These are phyloP conservation scores for Phytophthora sojae DNA, from an alignment of 352 stramenopile species.

Conservation along the genomic window DNA sequence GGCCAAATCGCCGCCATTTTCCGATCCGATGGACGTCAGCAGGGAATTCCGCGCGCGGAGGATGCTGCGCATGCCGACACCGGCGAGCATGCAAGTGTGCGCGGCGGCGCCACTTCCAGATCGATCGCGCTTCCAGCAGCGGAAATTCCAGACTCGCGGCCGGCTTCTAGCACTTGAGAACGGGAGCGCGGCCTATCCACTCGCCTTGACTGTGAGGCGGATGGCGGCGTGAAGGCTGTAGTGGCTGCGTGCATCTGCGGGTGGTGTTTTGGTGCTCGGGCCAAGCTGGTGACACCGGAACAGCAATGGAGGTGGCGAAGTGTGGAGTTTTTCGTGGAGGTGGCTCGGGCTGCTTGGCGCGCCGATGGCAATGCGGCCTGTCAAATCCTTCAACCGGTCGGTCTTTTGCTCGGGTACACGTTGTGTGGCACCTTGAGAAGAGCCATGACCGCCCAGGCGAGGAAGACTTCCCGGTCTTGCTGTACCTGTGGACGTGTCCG, in stretches of 20 bases:
- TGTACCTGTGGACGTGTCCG: background rate
- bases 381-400: background rate
- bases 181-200: background rate
- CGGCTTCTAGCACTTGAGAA: conserved; percentile 7
- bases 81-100: conserved; percentile 26
- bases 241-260: background rate
- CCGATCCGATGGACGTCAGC: conserved; percentile 28
- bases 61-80: conserved; percentile 4
- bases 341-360: background rate
- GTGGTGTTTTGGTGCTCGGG: background rate
- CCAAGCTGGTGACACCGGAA: conserved; percentile 8
- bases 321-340: background rate
- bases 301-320: background rate
- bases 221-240: background rate
- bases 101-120: conserved; percentile 22
- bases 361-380: background rate
- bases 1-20: conserved; percentile 38
- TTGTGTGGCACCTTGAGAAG: background rate
- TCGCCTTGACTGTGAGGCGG: background rate
- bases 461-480: too few relatives aligned
- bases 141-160: conserved; percentile 13
- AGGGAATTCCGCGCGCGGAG: conserved; percentile 1
- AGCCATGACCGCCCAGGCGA: background rate
- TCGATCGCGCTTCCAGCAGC: conserved; percentile 19
- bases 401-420: background rate